These are phyloP conservation scores for Aspergillus ustus DNA, from an alignment of 2,329 filamentous ascomycete species.

Conservation along the genomic window DNA sequence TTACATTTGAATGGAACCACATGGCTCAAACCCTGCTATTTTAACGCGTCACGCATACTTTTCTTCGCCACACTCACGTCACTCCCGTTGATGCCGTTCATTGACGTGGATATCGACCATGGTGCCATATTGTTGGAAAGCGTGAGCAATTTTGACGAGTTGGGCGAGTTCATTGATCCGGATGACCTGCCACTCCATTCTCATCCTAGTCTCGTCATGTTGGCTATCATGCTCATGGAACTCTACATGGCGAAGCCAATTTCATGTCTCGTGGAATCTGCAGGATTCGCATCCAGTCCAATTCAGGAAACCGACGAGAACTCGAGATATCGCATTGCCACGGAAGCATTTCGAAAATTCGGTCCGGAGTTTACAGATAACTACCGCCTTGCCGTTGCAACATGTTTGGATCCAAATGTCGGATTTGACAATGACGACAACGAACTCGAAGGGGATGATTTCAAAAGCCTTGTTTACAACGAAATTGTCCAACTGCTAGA, in stretches of 20 bases:
- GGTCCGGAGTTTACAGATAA: constrained; percentile 14
- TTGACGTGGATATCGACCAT: constrained; percentile 1
- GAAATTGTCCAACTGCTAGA: constrained; percentile 11
- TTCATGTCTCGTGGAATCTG: not conserved
- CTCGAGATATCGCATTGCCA: not conserved
- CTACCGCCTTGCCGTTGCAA: constrained; percentile 11
- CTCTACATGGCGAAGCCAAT: constrained; percentile 10
- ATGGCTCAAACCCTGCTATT: constrained; percentile 2
- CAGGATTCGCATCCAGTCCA: no score
- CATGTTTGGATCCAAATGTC: constrained; percentile 12
- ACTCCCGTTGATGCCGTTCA: constrained; percentile 12
- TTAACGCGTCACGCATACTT: constrained; percentile 4
- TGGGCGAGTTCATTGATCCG: constrained; percentile 2
- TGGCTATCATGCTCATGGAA: constrained; percentile 16
- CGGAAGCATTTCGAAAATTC: constrained; percentile 4
- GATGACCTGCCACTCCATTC: constrained; percentile 15
- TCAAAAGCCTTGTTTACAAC: constrained; percentile 9
- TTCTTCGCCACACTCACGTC: constrained; percentile 3
- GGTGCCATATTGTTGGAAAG: not conserved
- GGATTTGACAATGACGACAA: constrained; percentile 3
- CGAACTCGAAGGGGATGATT: not conserved
- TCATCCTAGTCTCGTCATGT: constrained; percentile 10
- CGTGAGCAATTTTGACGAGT: not conserved
- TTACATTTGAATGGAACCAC: constrained; percentile 13
- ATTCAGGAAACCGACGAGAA: not conserved